phyloP scores from a whole-genome alignment of 768 basidiomycete genomes.

The Paxillus ammoniavirescens region DNA sequence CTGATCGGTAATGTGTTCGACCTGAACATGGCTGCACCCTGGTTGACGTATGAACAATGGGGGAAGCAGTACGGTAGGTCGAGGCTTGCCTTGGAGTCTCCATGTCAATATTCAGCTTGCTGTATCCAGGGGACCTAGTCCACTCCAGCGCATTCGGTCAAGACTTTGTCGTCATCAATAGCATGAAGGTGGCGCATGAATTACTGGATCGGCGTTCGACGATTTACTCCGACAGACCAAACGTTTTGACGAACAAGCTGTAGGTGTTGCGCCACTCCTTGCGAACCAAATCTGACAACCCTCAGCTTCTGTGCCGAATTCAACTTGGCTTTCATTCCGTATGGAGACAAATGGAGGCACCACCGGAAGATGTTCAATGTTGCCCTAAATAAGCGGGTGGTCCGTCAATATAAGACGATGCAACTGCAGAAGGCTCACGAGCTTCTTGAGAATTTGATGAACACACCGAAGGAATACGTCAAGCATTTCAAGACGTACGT shows the following conservation, averaged over 20 bases:
- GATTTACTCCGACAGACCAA: slow-evolving; percentile 28
- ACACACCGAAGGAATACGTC: slow-evolving; percentile 9
- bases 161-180: slow-evolving; percentile 29
- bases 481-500: slow-evolving; percentile 22
- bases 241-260: slow-evolving; percentile 19
- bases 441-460: slow-evolving; percentile 22
- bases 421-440: slow-evolving; percentile 20
- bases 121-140: slow-evolving; percentile 20
- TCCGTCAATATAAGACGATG: slow-evolving; percentile 11
- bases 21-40: slow-evolving; percentile 22
- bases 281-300: background rate
- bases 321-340: slow-evolving; percentile 26
- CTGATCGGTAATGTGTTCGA: slow-evolving; percentile 24
- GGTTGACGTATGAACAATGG: slow-evolving; percentile 35
- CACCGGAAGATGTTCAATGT: slow-evolving; percentile 29
- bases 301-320: slow-evolving; percentile 32
- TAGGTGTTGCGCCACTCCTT: slow-evolving; percentile 1
- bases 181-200: slow-evolving; percentile 18
- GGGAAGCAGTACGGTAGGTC: slow-evolving; percentile 30
- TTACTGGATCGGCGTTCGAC: slow-evolving; percentile 26
- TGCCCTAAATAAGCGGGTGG: slow-evolving; percentile 17
- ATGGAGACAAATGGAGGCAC: slow-evolving; percentile 27
- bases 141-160: slow-evolving; percentile 25
- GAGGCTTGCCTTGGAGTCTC: background rate
- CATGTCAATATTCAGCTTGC: background rate